Conservation (phyloP, 2,329 filamentous ascomycete genomes). For the Trichothecium roseum region DNA sequence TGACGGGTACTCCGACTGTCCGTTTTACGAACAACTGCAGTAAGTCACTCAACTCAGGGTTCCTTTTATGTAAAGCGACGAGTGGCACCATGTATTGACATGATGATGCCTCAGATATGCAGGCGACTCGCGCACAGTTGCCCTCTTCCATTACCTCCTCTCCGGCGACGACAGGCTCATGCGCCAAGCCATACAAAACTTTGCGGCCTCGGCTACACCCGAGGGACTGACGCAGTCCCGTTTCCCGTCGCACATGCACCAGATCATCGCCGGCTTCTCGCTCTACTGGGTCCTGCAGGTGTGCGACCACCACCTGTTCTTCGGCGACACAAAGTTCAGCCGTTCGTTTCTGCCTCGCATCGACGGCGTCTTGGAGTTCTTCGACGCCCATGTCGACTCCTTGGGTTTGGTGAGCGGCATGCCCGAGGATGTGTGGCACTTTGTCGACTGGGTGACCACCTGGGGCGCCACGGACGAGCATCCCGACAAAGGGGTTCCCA, state of each 20-base stretch:
- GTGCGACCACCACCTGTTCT: conserved; percentile 21
- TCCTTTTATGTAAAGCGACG: too few species aligned
- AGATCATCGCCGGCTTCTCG: conserved; percentile 22
- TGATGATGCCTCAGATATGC: conserved; percentile 2
- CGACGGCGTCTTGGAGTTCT: conserved; percentile 14
- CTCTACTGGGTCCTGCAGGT: conserved; percentile 23
- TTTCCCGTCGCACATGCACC: conserved; percentile 19
- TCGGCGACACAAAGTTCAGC: conserved; percentile 16
- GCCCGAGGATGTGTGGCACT: conserved; percentile 17
- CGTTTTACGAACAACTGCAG: conserved; percentile 21
- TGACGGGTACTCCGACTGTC: conserved; percentile 20
- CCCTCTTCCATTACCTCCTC: conserved; percentile 16
- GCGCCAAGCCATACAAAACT: conserved; percentile 15
- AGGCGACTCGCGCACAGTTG: conserved; percentile 10
- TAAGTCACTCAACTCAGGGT: conserved; percentile 15
- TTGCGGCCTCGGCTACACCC: conserved; percentile 6
- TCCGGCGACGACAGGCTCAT: conserved; percentile 18
- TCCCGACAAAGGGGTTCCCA: conserved; percentile 21
- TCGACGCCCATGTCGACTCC: conserved; percentile 14
- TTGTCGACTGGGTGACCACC: conserved; percentile 19
- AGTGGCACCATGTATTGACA: too few species aligned
- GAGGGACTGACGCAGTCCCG: conserved; percentile 21
- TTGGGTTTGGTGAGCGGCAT: conserved; percentile 14
- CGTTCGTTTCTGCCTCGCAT: conserved; percentile 18
- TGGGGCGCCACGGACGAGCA: conserved; percentile 8